phyloP scores from a whole-genome alignment of 2,329 filamentous ascomycete genomes.

The Penicillium nordicum region DNA sequence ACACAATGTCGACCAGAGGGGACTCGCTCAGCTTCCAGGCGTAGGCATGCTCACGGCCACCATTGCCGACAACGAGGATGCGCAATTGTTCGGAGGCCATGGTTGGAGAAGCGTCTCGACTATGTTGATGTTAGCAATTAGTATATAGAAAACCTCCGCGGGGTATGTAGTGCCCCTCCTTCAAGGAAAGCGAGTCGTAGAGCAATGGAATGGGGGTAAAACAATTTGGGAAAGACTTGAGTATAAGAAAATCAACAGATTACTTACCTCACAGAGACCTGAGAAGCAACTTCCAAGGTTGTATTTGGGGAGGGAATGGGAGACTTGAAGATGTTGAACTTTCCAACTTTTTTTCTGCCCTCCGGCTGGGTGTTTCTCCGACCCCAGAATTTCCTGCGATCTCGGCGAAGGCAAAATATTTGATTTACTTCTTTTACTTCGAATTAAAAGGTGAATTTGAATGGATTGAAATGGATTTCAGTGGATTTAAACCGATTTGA shows the following conservation, averaged over 20 bases:
- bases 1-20: conserved; percentile 70
- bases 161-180: conserved; percentile 20
- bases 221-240: background rate
- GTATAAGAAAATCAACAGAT: background rate
- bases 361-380: conserved; percentile 26
- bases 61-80: conserved; percentile 86
- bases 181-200: background rate
- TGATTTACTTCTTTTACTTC: background rate
- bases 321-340: conserved; percentile 7
- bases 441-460: background rate
- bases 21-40: conserved; percentile 93
- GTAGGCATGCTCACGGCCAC: conserved; percentile 89
- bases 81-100: conserved; percentile 54
- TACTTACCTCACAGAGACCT: conserved; percentile 25
- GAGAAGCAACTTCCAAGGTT: conserved; percentile 18
- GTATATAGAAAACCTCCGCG: conserved; percentile 19
- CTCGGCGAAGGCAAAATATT: background rate
- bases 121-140: conserved; percentile 15
- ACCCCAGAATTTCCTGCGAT: conserved; percentile 10
- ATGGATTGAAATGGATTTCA: background rate
- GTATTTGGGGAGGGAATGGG: conserved; percentile 11
- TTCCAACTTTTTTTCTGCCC: conserved; percentile 24
- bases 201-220: background rate
- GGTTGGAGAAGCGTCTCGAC: conserved; percentile 24
- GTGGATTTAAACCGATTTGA: background rate